phyloP scores from a whole-genome alignment of 164 flowering plant species.

The Litsea cubeba region DNA sequence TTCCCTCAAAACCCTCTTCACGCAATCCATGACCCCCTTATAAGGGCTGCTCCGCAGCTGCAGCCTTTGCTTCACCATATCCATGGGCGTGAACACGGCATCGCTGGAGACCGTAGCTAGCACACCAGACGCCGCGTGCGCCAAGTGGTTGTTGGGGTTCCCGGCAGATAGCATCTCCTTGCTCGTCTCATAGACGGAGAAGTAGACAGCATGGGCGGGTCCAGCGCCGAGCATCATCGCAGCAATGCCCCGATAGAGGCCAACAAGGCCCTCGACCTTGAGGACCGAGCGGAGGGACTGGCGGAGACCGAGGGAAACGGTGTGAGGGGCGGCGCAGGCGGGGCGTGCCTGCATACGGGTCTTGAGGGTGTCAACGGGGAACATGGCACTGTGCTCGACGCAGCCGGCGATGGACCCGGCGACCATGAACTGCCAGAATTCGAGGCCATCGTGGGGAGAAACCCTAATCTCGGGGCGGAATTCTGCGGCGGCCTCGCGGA shows the following conservation, averaged over 20 bases:
- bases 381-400: constrained; percentile 57
- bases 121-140: constrained; percentile 59
- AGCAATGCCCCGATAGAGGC: constrained; percentile 57
- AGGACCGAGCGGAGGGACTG: constrained; percentile 38
- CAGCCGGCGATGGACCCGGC: constrained; percentile 58
- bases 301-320: constrained; percentile 18
- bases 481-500: constrained; percentile 13
- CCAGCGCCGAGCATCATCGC: constrained; percentile 78
- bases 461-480: constrained; percentile 18
- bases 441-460: constrained; percentile 39
- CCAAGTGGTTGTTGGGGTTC: constrained; percentile 28
- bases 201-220: constrained; percentile 74
- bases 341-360: constrained; percentile 44
- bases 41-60: constrained; percentile 57
- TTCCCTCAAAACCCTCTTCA: constrained; percentile 39
- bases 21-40: constrained; percentile 47
- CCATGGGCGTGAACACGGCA: constrained; percentile 72
- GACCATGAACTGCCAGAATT: constrained; percentile 55
- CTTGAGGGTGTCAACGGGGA: constrained; percentile 51
- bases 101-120: constrained; percentile 61
- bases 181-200: constrained; percentile 55
- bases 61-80: constrained; percentile 70
- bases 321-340: not conserved
- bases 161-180: constrained; percentile 36
- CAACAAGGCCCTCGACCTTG: constrained; percentile 39